These are phyloP conservation scores for Babesia bigemina DNA, from an alignment of 169 alveolate genomes.

Conservation along the genomic window DNA sequence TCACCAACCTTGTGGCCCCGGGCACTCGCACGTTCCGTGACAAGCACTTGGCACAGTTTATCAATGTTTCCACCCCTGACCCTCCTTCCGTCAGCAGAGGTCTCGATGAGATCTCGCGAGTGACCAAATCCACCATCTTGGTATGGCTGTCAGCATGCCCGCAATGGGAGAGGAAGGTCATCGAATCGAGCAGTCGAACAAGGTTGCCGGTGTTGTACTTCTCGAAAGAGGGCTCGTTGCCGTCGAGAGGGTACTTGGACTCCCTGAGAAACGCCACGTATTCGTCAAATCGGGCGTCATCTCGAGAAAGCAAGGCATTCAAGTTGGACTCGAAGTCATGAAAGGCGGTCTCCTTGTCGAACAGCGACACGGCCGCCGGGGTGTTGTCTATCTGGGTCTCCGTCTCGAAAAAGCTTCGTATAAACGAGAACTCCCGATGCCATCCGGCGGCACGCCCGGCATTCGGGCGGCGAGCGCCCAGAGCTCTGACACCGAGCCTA, in stretches of 20 bases:
- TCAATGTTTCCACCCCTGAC: neutral
- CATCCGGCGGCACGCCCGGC: no score
- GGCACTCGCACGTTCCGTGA: neutral
- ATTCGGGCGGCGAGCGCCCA: neutral
- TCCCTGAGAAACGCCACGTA: slow-evolving; percentile 7
- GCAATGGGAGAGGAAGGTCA: slow-evolving; percentile 1
- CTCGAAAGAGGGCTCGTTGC: neutral
- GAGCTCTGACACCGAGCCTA: neutral
- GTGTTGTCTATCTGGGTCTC: slow-evolving; percentile 9
- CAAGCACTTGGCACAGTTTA: slow-evolving; percentile 9
- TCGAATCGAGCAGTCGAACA: slow-evolving; percentile 9
- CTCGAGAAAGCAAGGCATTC: slow-evolving; percentile 5
- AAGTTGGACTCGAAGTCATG: slow-evolving; percentile 30
- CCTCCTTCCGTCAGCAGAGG: neutral
- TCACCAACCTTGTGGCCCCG: neutral
- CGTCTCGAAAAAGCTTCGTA: slow-evolving; percentile 3
- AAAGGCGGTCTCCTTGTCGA: slow-evolving; percentile 39
- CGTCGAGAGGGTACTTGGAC: slow-evolving; percentile 14
- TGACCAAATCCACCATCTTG: slow-evolving; percentile 2
- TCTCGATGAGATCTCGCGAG: slow-evolving; percentile 1
- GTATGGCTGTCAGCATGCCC: neutral
- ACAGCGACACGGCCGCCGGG: slow-evolving; percentile 22
- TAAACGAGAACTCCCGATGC: neutral
- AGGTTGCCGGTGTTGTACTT: slow-evolving; percentile 1
- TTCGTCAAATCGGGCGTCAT: slow-evolving; percentile 1